Percentiles rank a stretch among this genome's conserved stretches.
phyloP scores from a whole-genome alignment of 306 rosid genomes.

The Rosa multiflora region DNA sequence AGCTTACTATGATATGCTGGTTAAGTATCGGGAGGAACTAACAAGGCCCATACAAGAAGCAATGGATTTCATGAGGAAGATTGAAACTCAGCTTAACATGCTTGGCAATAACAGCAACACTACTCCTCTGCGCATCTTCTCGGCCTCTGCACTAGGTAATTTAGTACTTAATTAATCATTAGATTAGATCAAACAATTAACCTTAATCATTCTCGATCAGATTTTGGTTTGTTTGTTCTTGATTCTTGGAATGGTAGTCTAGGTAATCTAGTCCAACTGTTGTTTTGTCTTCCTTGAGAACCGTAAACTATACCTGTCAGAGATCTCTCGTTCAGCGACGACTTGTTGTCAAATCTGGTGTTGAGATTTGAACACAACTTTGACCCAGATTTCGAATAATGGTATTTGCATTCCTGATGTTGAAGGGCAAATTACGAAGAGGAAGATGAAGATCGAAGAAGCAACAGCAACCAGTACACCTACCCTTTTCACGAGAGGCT shows the following conservation, averaged over 20 bases:
- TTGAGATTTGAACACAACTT: constrained; percentile 22
- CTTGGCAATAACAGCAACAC: constrained; percentile 38
- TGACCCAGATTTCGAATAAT: constrained; percentile 29
- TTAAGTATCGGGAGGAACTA: constrained; percentile 87
- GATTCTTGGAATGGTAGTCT: constrained; percentile 14
- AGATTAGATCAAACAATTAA: background rate
- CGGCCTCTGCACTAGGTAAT: constrained; percentile 47
- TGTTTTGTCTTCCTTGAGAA: constrained; percentile 32
- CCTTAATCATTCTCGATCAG: background rate
- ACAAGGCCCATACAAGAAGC: constrained; percentile 96
- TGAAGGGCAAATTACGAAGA: background rate
- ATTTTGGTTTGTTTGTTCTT: background rate
- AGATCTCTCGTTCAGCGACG: constrained; percentile 20
- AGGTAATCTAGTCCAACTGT: background rate
- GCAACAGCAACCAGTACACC: background rate
- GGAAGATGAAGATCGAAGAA: constrained; percentile 12
- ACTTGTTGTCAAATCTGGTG: constrained; percentile 16
- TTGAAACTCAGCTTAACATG: constrained; percentile 78
- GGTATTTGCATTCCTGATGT: background rate
- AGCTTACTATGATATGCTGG: constrained; percentile 92
- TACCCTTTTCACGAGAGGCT: background rate
- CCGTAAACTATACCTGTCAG: constrained; percentile 32
- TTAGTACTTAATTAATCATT: background rate
- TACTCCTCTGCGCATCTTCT: constrained; percentile 64
- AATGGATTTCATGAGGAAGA: constrained; percentile 87